phyloP scores from a whole-genome alignment of 78 protist genomes.

The Dictyostelium intermedium region DNA sequence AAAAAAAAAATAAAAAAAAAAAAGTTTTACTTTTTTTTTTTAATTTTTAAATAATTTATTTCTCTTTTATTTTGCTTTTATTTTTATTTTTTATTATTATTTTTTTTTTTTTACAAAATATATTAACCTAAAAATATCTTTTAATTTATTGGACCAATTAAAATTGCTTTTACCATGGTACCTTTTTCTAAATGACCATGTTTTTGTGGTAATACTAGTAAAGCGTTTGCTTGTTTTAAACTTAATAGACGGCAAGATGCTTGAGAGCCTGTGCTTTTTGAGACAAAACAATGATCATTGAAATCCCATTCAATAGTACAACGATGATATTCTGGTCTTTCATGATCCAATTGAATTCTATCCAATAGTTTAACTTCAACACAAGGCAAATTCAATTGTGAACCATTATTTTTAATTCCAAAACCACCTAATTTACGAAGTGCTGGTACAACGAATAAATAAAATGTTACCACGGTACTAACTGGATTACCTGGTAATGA shows the following conservation, averaged over 20 bases:
- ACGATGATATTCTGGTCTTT: conserved; percentile 91
- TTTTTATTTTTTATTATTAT: background rate
- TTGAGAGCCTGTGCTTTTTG: conserved; percentile 77
- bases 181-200: conserved; percentile 72
- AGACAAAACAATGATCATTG: conserved; percentile 28
- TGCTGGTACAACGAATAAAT: conserved; percentile 82
- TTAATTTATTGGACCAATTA: conserved; percentile 43
- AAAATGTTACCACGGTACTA: conserved; percentile 68
- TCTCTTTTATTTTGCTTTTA: no score
- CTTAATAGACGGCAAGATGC: conserved; percentile 80
- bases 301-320: conserved; percentile 43
- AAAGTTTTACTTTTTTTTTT: background rate
- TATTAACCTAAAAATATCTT: no score
- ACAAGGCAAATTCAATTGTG: conserved; percentile 8
- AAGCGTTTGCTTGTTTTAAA: conserved; percentile 59
- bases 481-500: conserved; percentile 92
- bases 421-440: conserved; percentile 59
- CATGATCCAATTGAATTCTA: conserved; percentile 73
- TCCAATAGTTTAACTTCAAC: conserved; percentile 68
- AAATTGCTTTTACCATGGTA: conserved; percentile 25
- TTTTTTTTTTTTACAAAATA: background rate
- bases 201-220: conserved; percentile 52
- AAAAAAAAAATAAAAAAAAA: no score
- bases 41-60: no score
- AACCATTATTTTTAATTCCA: background rate